Evolutionary conservation across 1,284 basidiomycete species (phyloP), one percentile per base, ranked within the genome.

Genomic region (Kalmanozyma brasiliensis): DNA sequence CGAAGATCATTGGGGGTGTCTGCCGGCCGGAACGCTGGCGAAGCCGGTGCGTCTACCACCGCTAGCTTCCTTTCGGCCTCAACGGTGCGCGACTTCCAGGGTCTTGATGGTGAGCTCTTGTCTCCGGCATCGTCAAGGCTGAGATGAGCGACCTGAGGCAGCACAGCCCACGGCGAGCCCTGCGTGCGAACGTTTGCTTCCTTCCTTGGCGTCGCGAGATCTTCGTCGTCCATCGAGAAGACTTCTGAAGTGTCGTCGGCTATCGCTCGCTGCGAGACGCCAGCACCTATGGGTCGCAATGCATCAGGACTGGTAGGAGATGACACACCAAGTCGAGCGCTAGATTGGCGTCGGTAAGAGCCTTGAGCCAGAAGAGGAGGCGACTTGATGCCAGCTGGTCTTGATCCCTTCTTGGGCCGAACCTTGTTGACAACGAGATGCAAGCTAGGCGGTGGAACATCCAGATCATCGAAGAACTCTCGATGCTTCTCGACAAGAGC

Each of bases 381-480:
- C 52, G 81, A 61, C 35, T 64, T 24, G 67, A 68, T 4, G 53
- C 63, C 20, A 58, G 75, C 49, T 36, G 8, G 48, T 32, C 53
- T 42, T 62, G 71, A 44, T 55, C 67, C 53, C 75, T 77, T 71
- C 70, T 56, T 72, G 19, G 58, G 41, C 16, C 51, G 67, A 3
- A 78, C 77, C 22, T 73, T 74, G 35, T 78, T 72, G 30, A 74
- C 74, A 22, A 77, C 67, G 9, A 81, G 73, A 44, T 82, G 74
- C 34, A 85, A 73, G 14, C 80, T 81, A 8, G 83, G 87, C 23
- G 84, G 83, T 0, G 94, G 92, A 32, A 96, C 86, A 82, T 97
- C 94, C 76, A 94, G 89, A 41, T 86, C 65, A 1, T 85, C 86
- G n/a, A 94, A 82, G 91, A 92, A 98, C 1, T 89, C 88, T 26